Evolutionary conservation across 31 red algal species (phyloP), one percentile per base, ranked within the genome.

Genomic region (Bonnemaisonia californica): DNA sequence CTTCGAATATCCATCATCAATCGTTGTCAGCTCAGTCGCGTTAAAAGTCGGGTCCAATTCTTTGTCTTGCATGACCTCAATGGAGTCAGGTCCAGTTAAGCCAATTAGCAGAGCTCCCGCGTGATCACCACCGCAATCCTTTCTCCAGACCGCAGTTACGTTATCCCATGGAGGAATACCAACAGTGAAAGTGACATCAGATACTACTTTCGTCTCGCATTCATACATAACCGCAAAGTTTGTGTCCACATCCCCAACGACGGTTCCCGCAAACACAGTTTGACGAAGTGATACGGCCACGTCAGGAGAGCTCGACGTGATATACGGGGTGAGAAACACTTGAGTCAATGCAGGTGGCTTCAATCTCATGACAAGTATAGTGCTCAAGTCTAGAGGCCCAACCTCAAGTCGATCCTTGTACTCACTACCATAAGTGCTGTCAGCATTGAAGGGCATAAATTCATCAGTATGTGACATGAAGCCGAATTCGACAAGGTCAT

Each of bases 161-260:
- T 87, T 83, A 41, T 94, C 71, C 91, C 91, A 94, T n/a, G 91
- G 91, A 9, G 91, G 91, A 30, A 94, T 88, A 0, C 60, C 84
- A 4, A 94, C 62, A 3, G 91, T 78, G 42, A 88, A 87, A 19
- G 27, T 65, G 47, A 94, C 75, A 26, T 73, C 80, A 19, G 84
- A 57, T 3, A 24, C 54, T 5, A 61, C 84, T 1, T 60, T 65
- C 19, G 51, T 70, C 28, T 74, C 38, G 29, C 91, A 94, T 35
- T 82, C 79, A 64, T 94, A 94, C 4, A 88, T 33, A 38, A 88
- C 58, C 1, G 91, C 71, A 56, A 94, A 88, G 40, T 70, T 83
- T 41, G 79, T 82, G 12, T 64, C 69, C 28, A 16, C 80, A 74
- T 84, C 76, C 39, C 63, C 73, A 35, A 39, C 59, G 0, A 80